These are phyloP conservation scores for Cordyceps fumosorosea DNA, from an alignment of 2,329 filamentous ascomycete species.

Conservation along the genomic window DNA sequence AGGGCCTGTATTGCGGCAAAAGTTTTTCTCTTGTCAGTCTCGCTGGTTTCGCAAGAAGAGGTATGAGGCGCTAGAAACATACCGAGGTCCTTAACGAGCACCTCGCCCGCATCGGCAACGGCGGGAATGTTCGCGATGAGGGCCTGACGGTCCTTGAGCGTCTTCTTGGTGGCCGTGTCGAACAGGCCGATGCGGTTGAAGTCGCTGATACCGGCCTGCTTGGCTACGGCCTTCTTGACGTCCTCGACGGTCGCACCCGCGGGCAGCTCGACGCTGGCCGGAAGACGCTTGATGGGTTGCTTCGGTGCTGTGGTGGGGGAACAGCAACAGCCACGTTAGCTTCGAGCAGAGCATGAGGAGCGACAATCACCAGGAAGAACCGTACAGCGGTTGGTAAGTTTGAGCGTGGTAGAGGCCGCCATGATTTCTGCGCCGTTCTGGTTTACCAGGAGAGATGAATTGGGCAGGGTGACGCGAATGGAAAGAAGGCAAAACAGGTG, in stretches of 20 bases:
- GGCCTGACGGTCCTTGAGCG: conserved; percentile 55
- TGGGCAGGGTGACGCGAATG: not conserved
- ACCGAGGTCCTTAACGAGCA: conserved; percentile 94
- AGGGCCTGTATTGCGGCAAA: conserved; percentile 48
- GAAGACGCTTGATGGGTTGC: conserved; percentile 49
- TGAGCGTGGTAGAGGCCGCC: conserved; percentile 31
- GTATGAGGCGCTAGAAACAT: conserved; percentile 19
- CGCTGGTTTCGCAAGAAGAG: not conserved
- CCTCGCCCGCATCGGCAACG: conserved; percentile 43
- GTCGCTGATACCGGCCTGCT: conserved; percentile 44
- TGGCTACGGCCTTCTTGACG: conserved; percentile 50
- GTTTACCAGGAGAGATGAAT: not conserved
- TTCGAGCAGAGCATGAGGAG: not conserved
- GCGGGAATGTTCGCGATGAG: conserved; percentile 41
- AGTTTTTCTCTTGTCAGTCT: not conserved
- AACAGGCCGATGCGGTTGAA: conserved; percentile 57
- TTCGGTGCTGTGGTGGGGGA: conserved; percentile 32
- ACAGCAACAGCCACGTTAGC: not conserved
- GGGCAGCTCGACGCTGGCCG: conserved; percentile 41
- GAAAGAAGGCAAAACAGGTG: not conserved
- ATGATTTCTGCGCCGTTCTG: conserved; percentile 17
- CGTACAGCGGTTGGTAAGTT: conserved; percentile 37
- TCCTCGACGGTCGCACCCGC: conserved; percentile 51
- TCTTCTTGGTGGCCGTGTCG: conserved; percentile 54
- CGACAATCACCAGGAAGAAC: not conserved